phyloP scores from a whole-genome alignment of 345 rosid genomes.

The Salix brachista region DNA sequence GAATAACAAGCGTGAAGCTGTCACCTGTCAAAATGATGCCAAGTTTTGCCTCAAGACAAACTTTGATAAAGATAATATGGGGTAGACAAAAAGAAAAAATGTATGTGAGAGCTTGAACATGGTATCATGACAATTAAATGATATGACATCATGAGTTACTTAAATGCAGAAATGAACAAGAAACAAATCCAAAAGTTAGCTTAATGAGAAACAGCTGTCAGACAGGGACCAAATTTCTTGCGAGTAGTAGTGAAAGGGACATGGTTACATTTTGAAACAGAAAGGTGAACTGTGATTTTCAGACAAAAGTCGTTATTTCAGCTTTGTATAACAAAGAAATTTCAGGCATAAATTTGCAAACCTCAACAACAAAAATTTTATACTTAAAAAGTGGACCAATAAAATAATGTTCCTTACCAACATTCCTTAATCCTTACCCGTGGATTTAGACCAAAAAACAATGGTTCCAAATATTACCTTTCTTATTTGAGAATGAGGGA shows the following conservation, averaged over 20 bases:
- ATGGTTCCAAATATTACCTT: constrained; percentile 44
- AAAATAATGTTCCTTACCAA: background rate
- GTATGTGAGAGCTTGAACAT: background rate
- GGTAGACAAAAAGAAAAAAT: background rate
- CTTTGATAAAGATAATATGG: background rate
- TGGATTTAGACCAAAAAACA: background rate
- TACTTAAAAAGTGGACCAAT: background rate
- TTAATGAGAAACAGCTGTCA: background rate
- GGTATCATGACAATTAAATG: background rate
- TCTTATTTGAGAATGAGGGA: constrained; percentile 90
- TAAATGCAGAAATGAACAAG: background rate
- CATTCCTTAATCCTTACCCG: background rate
- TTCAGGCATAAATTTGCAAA: background rate
- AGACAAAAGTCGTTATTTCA: background rate
- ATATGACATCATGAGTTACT: background rate
- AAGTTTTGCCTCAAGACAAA: constrained; percentile 14
- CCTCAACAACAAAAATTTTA: background rate
- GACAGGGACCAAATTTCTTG: background rate
- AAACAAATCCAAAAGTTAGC: background rate
- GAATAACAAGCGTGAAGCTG: constrained; percentile 81
- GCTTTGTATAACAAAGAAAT: background rate
- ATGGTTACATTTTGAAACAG: background rate
- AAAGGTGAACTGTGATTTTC: background rate
- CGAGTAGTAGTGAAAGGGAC: background rate
- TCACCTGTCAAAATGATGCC: constrained; percentile 51